Base-by-base conservation (phyloP, 768 basidiomycete genomes). In the Amanita muscaria region DNA sequence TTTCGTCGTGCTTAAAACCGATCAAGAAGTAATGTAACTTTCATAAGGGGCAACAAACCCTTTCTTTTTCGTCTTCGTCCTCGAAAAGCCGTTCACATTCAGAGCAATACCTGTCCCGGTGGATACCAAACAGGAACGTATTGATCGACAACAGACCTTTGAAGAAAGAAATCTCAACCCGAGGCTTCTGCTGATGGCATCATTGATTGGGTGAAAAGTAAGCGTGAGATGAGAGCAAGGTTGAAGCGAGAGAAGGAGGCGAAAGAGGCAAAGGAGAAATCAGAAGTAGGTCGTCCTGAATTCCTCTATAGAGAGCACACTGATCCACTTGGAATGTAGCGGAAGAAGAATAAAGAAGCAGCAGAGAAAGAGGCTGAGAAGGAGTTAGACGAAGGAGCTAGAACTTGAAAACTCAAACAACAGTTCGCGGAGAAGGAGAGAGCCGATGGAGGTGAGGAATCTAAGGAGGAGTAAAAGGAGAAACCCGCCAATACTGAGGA, bases 81-180 rank as follows among this genome's bases (percentile, higher is more conserved):
- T n/a, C n/a, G n/a, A n/a, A n/a, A n/a, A n/a, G n/a, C n/a, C n/a
- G n/a, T n/a, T n/a, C n/a, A n/a, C n/a, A n/a, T n/a, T n/a, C n/a
- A n/a, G n/a, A n/a, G n/a, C n/a, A n/a, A n/a, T n/a, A n/a, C n/a
- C n/a, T n/a, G n/a, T n/a, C n/a, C n/a, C n/a, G n/a, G n/a, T n/a
- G n/a, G n/a, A n/a, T n/a, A n/a, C n/a, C n/a, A n/a, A n/a, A n/a
- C n/a, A n/a, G n/a, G n/a, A n/a, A n/a, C n/a, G 42, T 46, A n/a
- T 40, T 38, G 53, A 35, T 39, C 43, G 34, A 35, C 32, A 29
- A 33, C 52, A 87, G 84, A 88, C 64, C 57, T 93, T 48, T 69
- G 93, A 47, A 82, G 83, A 64, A 82, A 89, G 67, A 92, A 93
- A 65, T 79, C 82, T 18, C 70, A 83, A 42, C 88, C 89, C 2